A percentile compares a stretch with the other conserved stretches of the same genome.
Evolutionary conservation across 441 rosid genomes (phyloP).

Genomic region (Arabidopsis hybrid): DNA sequence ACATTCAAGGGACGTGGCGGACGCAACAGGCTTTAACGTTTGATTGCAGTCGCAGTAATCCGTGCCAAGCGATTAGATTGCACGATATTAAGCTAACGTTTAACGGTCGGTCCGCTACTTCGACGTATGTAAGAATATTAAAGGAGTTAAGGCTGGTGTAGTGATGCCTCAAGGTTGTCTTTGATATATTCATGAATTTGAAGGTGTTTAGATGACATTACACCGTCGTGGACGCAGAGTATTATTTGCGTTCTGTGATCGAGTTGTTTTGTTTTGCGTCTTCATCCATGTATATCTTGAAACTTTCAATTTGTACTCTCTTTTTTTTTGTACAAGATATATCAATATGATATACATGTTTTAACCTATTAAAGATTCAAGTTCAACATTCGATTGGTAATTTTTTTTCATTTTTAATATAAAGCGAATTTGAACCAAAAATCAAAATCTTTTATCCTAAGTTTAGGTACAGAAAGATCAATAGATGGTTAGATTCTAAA

Average conservation of each 20-base stretch:
- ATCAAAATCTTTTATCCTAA: background rate
- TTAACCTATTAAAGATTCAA: slow-evolving; percentile 3
- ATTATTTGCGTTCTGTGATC: slow-evolving; percentile 41
- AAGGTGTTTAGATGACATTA: slow-evolving; percentile 15
- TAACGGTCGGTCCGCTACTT: slow-evolving; percentile 38
- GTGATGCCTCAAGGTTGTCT: slow-evolving; percentile 56
- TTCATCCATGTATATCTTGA: slow-evolving; percentile 11
- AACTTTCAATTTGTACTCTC: slow-evolving; percentile 5
- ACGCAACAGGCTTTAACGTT: slow-evolving; percentile 55
- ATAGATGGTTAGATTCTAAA: background rate
- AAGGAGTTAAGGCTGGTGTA: slow-evolving; percentile 50
- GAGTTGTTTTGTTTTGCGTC: slow-evolving; percentile 34
- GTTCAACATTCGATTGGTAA: background rate
- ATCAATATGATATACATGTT: too few relatives aligned
- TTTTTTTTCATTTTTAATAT: background rate
- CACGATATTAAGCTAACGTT: slow-evolving; percentile 56
- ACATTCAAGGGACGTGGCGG: slow-evolving; percentile 59
- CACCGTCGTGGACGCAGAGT: slow-evolving; percentile 37
- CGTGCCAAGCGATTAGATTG: slow-evolving; percentile 55
- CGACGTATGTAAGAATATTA: slow-evolving; percentile 53
- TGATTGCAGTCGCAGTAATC: slow-evolving; percentile 54
- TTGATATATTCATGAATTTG: slow-evolving; percentile 27
- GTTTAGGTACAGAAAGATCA: background rate
- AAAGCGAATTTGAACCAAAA: background rate
- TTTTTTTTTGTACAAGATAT: background rate